Conservation (phyloP, 768 basidiomycete species). For the Termitomyces sp. region DNA sequence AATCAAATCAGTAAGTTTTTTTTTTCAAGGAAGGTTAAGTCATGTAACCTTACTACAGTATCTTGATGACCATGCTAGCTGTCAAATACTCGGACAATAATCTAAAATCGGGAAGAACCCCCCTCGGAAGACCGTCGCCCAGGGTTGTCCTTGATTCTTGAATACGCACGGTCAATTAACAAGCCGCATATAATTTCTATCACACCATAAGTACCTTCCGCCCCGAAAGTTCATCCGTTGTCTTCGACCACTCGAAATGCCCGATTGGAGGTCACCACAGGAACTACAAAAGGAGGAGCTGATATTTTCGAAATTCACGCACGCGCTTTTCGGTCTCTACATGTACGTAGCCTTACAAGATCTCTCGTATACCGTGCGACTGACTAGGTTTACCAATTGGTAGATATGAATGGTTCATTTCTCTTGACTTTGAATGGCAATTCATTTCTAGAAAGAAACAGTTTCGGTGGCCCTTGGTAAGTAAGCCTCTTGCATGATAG, state of each 20-base stretch:
- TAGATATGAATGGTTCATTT: conserved; percentile 65
- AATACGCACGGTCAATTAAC: conserved; percentile 1
- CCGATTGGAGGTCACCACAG: conserved; percentile 49
- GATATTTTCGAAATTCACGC: conserved; percentile 51
- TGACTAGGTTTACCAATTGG: neutral
- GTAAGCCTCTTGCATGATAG: conserved; percentile 17
- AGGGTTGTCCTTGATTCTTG: neutral
- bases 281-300: conserved; percentile 46
- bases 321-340: conserved; percentile 56
- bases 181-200: neutral
- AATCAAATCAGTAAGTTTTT: too few relatives aligned
- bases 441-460: conserved; percentile 51
- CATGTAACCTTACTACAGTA: neutral
- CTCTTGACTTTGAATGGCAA: conserved; percentile 63
- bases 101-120: neutral
- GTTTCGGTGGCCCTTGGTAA: conserved; percentile 69
- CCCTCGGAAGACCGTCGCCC: neutral
- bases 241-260: conserved; percentile 29
- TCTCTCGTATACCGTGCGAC: neutral
- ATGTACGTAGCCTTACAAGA: conserved; percentile 30
- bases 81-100: neutral
- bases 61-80: neutral
- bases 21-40: neutral
- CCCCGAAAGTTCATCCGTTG: neutral
- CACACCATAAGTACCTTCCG: neutral